Percentiles rank a stretch among this genome's conserved stretches.
Evolutionary conservation across 2,329 filamentous ascomycete genomes (phyloP).

Genomic region (Purpureocillium takamizusanense): DNA sequence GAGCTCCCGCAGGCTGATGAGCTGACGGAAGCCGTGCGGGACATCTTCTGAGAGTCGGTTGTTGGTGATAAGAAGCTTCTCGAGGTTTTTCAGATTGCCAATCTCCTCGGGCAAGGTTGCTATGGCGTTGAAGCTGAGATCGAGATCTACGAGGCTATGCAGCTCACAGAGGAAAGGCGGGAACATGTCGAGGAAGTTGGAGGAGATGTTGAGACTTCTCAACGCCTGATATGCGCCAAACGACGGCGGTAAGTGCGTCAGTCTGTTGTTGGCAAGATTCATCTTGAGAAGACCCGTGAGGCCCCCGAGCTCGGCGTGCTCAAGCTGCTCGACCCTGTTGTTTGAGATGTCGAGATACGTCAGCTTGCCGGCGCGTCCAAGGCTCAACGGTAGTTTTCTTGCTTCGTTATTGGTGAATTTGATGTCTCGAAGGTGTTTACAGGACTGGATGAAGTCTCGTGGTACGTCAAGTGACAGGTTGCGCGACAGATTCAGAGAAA

Average conservation of each 20-base stretch:
- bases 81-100: constrained; percentile 67
- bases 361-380: constrained; percentile 70
- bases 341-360: constrained; percentile 93
- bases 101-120: constrained; percentile 67
- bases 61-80: constrained; percentile 91
- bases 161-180: constrained; percentile 79
- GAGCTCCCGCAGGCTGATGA: constrained; percentile 76
- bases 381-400: constrained; percentile 71
- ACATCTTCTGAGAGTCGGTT: constrained; percentile 75
- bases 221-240: constrained; percentile 74
- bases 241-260: constrained; percentile 69
- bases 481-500: constrained; percentile 85
- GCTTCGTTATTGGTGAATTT: constrained; percentile 95
- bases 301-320: constrained; percentile 71
- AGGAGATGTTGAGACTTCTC: constrained; percentile 82
- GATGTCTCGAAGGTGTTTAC: constrained; percentile 84
- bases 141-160: constrained; percentile 77
- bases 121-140: constrained; percentile 95
- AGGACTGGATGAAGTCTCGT: constrained; percentile 92
- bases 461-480: constrained; percentile 90
- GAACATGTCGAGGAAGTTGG: constrained; percentile 81
- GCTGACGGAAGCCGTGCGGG: constrained; percentile 60
- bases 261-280: constrained; percentile 86
- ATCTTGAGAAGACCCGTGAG: constrained; percentile 74
- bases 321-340: constrained; percentile 80